Base-by-base conservation (phyloP, 2,329 filamentous ascomycete species). In the Neofusicoccum parvum region DNA sequence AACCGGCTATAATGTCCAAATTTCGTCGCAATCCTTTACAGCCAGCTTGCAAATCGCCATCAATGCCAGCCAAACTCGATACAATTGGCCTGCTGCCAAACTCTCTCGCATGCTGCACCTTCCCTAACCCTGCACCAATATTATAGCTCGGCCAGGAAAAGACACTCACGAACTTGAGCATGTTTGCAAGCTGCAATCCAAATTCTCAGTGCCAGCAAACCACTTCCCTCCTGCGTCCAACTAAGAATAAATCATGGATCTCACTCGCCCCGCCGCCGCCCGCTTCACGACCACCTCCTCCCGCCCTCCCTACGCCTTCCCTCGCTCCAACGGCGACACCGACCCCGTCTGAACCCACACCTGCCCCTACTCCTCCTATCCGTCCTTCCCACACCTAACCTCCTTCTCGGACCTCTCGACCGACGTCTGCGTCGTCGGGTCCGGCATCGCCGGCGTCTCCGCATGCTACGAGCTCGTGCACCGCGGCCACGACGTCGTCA, bases 311-410 rank as follows among this genome's bases (percentile, higher is more conserved):
- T 41, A 56, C 37, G 5, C 14, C 36, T 45, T 46, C 67, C 75
- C 78, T 69, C 73, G 77, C 46, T 86, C 85, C 4, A 85, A 83
- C 0, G 85, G 85, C 41, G 74, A 78, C 17, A 81, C 77, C 3
- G 82, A 85, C 60, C 71, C 85, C 0, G 85, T 87, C 20, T 87
- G 85, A 85, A 73, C 84, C 0, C 83, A 85, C 68, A 75, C 75
- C 0, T 75, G 83, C 27, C 82, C 81, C 0, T 85, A 81, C 72
- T 73, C 75, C 36, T 73, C 77, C 14, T 76, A 80, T 5, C 82
- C 82, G 1, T 68, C 72, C 5, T 85, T 84, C 70, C 73, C 78
- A 0, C 71, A 79, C 15, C 75, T 86, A 11, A 69, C 71, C 3
- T 27, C 27, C 27, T 27, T 5, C 27, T 67, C 73, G 3, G 76